These are phyloP conservation scores for Aspergillus nidulans DNA, from an alignment of 495 filamentous ascomycete genomes.

Conservation along the genomic window DNA sequence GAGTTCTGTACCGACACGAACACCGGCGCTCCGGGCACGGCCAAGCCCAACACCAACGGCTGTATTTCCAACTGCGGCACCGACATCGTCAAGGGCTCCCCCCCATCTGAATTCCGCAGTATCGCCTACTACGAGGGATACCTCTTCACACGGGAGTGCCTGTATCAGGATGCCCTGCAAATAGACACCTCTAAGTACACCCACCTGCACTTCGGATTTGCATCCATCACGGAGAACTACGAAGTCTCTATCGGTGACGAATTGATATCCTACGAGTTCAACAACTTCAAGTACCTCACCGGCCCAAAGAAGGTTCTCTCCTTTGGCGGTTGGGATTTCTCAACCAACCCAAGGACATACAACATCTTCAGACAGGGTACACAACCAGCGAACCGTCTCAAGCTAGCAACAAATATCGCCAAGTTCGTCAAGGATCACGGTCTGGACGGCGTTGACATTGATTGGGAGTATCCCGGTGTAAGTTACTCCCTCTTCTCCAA, in stretches of 20 bases:
- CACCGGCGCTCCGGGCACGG: constrained; percentile 35
- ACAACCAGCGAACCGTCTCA: not conserved
- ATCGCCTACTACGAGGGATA: constrained; percentile 21
- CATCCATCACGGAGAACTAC: constrained; percentile 23
- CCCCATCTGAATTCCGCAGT: not conserved
- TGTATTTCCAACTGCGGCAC: constrained; percentile 49
- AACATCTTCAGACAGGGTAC: constrained; percentile 32
- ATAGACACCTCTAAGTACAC: constrained; percentile 27
- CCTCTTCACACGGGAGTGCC: constrained; percentile 15
- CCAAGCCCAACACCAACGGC: constrained; percentile 27
- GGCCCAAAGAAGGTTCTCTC: not conserved
- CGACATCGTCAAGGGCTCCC: constrained; percentile 21
- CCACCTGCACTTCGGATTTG: constrained; percentile 45
- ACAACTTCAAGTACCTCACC: constrained; percentile 28
- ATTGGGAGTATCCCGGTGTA: constrained; percentile 8
- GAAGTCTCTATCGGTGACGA: constrained; percentile 20
- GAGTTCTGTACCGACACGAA: constrained; percentile 42
- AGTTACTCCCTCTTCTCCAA: not conserved
- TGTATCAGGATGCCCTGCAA: constrained; percentile 1
- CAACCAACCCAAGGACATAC: constrained; percentile 32
- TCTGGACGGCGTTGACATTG: constrained; percentile 3
- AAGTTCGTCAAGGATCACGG: not conserved
- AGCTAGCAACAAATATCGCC: constrained; percentile 14
- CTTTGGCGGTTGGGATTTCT: constrained; percentile 46
- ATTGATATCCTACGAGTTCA: constrained; percentile 13